Evolutionary conservation across 225 moss, liverwort and hornwort species (phyloP).

Genomic region (Pseudoscleropodium purum): DNA sequence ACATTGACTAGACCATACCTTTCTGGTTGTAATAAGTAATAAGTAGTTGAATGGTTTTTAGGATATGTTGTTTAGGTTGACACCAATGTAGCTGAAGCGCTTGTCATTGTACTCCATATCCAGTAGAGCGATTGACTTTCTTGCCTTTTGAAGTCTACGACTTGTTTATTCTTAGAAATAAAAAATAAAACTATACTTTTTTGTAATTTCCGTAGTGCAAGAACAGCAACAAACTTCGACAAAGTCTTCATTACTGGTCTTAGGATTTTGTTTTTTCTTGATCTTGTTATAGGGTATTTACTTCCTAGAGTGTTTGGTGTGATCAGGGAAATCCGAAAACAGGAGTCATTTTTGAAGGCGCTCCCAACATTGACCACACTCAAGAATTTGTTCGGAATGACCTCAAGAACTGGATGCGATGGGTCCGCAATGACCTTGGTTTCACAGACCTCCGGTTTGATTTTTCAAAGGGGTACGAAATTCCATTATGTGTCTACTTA

Average conservation of each 20-base stretch:
- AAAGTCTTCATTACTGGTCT: neutral
- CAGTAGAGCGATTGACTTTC: neutral
- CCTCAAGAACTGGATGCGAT: slow-evolving; percentile 76
- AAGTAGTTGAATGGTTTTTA: neutral
- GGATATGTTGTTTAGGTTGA: neutral
- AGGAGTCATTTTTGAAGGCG: slow-evolving; percentile 82
- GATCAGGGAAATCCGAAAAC: slow-evolving; percentile 83
- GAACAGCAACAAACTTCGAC: neutral
- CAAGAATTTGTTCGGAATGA: slow-evolving; percentile 92
- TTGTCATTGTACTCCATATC: neutral
- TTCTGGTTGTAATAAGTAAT: neutral
- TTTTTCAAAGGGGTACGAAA: slow-evolving; percentile 76
- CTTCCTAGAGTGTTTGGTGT: neutral
- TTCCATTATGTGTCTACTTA: neutral
- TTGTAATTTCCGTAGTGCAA: neutral
- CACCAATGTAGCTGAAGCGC: neutral
- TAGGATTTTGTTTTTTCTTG: neutral
- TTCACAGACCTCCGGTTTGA: slow-evolving; percentile 82
- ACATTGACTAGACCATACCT: neutral
- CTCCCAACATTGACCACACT: slow-evolving; percentile 84
- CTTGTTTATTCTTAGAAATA: neutral
- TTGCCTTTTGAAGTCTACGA: neutral
- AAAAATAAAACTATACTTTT: too few relatives aligned
- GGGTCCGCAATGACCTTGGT: slow-evolving; percentile 79
- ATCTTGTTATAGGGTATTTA: neutral